Evolutionary conservation across 2,329 filamentous ascomycete species (phyloP).

Genomic region (Pseudofabraea citricarpa): DNA sequence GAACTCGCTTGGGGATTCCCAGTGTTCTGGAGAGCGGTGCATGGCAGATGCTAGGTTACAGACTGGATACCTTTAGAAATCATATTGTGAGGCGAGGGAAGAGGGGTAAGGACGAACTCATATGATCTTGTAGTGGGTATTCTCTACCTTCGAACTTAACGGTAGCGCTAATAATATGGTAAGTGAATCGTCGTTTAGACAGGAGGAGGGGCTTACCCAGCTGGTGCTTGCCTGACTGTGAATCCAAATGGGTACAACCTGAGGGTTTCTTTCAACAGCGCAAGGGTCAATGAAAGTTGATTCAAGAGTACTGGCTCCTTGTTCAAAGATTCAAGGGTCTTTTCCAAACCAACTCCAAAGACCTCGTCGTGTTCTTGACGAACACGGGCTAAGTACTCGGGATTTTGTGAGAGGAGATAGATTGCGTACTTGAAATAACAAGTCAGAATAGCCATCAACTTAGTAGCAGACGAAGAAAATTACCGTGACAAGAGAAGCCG

Average conservation of each 20-base stretch:
- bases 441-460: background rate
- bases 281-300: slow-evolving; percentile 9
- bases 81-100: background rate
- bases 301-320: slow-evolving; percentile 9
- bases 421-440: slow-evolving; percentile 8
- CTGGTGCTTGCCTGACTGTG: background rate
- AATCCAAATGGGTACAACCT: slow-evolving; percentile 7
- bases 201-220: background rate
- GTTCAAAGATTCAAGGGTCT: background rate
- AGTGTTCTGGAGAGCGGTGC: slow-evolving; percentile 34
- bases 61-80: background rate
- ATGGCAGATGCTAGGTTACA: background rate
- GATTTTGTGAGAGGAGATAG: slow-evolving; percentile 8
- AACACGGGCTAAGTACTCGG: slow-evolving; percentile 4
- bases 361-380: slow-evolving; percentile 11
- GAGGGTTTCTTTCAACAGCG: slow-evolving; percentile 13
- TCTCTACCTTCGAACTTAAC: slow-evolving; percentile 1
- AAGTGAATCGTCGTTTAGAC: background rate
- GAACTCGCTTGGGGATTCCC: slow-evolving; percentile 37
- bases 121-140: background rate
- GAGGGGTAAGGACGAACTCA: background rate
- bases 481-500: slow-evolving; percentile 11
- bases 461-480: no score
- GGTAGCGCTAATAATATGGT: background rate
- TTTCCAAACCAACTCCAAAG: slow-evolving; percentile 3